These are phyloP conservation scores for Pestalotiopsis fici DNA, from an alignment of 2,329 filamentous ascomycete species.

Conservation along the genomic window DNA sequence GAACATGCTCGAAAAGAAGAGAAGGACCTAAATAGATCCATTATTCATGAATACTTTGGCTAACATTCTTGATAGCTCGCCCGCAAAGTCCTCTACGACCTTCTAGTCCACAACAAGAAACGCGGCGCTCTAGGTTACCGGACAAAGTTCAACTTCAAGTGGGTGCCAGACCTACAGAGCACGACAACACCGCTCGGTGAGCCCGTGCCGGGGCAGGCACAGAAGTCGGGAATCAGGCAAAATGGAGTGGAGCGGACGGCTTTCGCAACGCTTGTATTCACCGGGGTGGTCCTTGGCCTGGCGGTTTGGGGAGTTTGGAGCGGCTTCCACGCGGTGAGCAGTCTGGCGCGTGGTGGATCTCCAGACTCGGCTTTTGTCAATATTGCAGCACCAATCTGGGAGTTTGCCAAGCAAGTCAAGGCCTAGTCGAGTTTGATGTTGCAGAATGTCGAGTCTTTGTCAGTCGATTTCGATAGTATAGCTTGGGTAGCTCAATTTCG, in stretches of 20 bases:
- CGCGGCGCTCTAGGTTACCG: constrained; percentile 61
- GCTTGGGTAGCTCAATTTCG: too few species aligned
- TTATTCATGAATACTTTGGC: constrained; percentile 35
- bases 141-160: constrained; percentile 71
- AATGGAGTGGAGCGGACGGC: constrained; percentile 31
- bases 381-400: not conserved
- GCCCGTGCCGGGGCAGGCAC: constrained; percentile 25
- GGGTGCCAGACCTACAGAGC: constrained; percentile 52
- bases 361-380: not conserved
- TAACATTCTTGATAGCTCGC: constrained; percentile 23
- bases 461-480: not conserved
- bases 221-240: constrained; percentile 24
- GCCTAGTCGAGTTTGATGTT: not conserved
- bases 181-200: constrained; percentile 32
- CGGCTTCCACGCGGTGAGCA: not conserved
- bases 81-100: constrained; percentile 60
- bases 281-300: constrained; percentile 13
- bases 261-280: constrained; percentile 20
- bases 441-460: not conserved
- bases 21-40: too few species aligned
- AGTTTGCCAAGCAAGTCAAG: not conserved
- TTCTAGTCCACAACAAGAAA: constrained; percentile 63
- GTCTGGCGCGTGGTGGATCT: not conserved
- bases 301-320: not conserved
- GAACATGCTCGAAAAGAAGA: not conserved